Evolutionary conservation across 208 protist genomes (phyloP).

Genomic region (Leptomonas pyrrhocoris): DNA sequence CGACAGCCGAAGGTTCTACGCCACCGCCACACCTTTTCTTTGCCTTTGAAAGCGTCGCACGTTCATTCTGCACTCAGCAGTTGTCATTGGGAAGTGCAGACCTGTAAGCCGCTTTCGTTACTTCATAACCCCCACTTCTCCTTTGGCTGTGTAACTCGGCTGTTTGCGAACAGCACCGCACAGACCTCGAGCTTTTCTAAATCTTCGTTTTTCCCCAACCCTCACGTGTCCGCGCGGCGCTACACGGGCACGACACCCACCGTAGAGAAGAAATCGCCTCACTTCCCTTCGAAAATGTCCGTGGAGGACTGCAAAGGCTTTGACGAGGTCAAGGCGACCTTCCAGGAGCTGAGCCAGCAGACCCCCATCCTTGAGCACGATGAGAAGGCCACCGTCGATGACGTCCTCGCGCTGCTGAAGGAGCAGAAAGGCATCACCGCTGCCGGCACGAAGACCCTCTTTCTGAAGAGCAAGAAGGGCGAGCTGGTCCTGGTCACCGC

Average conservation of each 20-base stretch:
- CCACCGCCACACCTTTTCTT: background rate
- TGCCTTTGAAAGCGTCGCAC: background rate
- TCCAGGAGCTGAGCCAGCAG: constrained; percentile 47
- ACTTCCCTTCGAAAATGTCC: constrained; percentile 37
- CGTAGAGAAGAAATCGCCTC: background rate
- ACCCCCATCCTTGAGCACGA: constrained; percentile 70
- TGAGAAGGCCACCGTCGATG: constrained; percentile 76
- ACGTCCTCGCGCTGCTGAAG: constrained; percentile 28
- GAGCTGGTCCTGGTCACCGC: constrained; percentile 83
- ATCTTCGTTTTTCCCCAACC: background rate
- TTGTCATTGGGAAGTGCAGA: background rate
- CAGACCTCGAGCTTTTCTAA: background rate
- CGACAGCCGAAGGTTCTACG: constrained; percentile 1
- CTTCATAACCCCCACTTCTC: background rate
- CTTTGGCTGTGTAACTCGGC: background rate
- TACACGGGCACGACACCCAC: background rate
- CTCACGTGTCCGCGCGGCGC: background rate
- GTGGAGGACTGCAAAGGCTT: constrained; percentile 62
- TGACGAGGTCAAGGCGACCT: constrained; percentile 54
- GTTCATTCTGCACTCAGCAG: background rate
- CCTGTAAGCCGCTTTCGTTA: background rate
- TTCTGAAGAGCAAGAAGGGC: constrained; percentile 91
- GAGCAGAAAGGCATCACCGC: constrained; percentile 4
- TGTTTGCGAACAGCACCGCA: constrained; percentile 3
- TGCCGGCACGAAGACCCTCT: constrained; percentile 84